A percentile compares a stretch with the other conserved stretches of the same genome.
phyloP scores from a whole-genome alignment of 148 eudicot genomes.

The Silene uniflora region DNA sequence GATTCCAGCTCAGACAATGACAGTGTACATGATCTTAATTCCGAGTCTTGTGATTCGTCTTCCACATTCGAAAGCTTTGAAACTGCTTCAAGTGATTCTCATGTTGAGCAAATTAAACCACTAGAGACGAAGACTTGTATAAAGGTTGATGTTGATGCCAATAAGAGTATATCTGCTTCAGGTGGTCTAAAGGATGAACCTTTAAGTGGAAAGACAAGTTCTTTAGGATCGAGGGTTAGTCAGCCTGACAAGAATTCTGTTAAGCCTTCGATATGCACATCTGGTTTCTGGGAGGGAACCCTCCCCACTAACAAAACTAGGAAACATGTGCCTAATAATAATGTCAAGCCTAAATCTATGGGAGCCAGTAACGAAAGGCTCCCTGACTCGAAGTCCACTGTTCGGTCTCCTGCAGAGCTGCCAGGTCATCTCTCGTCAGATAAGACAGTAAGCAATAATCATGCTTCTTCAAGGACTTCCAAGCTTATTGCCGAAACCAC shows the following conservation, averaged over 20 bases:
- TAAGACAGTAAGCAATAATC: conserved; percentile 21
- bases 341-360: conserved; percentile 19
- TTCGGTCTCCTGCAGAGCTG: conserved; percentile 14
- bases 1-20: conserved; percentile 29
- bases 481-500: conserved; percentile 26
- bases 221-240: conserved; percentile 36
- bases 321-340: conserved; percentile 27
- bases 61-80: conserved; percentile 26
- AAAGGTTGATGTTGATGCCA: conserved; percentile 19
- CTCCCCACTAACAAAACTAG: conserved; percentile 38
- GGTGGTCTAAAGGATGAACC: conserved; percentile 27
- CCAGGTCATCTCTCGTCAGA: conserved; percentile 19
- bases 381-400: conserved; percentile 28
- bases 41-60: conserved; percentile 23
- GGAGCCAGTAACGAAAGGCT: conserved; percentile 24
- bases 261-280: conserved; percentile 41
- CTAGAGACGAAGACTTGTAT: conserved; percentile 18
- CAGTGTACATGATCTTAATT: conserved; percentile 34
- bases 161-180: conserved; percentile 11
- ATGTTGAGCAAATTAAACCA: conserved; percentile 24
- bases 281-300: conserved; percentile 77
- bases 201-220: conserved; percentile 22
- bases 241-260: conserved; percentile 38
- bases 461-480: conserved; percentile 25
- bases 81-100: conserved; percentile 23